Evolutionary conservation across 2,329 filamentous ascomycete genomes (phyloP).

Genomic region (Neonectria faginata): DNA sequence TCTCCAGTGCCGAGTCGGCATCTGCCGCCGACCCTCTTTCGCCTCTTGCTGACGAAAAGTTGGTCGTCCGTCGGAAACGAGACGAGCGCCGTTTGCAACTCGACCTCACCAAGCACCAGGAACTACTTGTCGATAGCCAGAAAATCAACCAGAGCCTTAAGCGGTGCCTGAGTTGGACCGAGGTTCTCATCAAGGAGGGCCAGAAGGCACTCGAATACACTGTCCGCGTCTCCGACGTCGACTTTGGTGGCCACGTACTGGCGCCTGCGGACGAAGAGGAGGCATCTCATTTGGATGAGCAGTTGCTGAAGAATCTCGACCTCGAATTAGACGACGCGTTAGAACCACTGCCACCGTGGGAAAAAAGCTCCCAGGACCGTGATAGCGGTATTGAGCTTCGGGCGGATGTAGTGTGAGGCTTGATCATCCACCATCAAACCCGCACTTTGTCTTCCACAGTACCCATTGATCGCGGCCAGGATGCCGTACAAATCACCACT

Average conservation of each 20-base stretch:
- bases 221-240: constrained; percentile 82
- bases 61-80: constrained; percentile 65
- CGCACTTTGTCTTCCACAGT: background rate
- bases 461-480: constrained; percentile 24
- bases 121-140: constrained; percentile 88
- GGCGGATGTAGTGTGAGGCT: constrained; percentile 51
- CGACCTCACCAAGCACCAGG: constrained; percentile 89
- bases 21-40: constrained; percentile 52
- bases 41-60: constrained; percentile 48
- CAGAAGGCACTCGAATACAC: constrained; percentile 87
- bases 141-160: constrained; percentile 96
- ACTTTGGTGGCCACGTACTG: constrained; percentile 84
- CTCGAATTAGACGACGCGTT: constrained; percentile 32
- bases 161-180: constrained; percentile 88
- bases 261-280: constrained; percentile 72
- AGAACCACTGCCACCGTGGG: constrained; percentile 45
- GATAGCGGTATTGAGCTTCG: constrained; percentile 66
- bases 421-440: background rate
- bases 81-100: constrained; percentile 87
- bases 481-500: constrained; percentile 34
- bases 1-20: constrained; percentile 56
- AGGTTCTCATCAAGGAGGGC: constrained; percentile 89
- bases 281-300: constrained; percentile 40
- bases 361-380: constrained; percentile 59
- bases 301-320: constrained; percentile 26